Evolutionary conservation across 192 early-diverging fungal genomes (phyloP).

Genomic region (Diversispora epigaea): DNA sequence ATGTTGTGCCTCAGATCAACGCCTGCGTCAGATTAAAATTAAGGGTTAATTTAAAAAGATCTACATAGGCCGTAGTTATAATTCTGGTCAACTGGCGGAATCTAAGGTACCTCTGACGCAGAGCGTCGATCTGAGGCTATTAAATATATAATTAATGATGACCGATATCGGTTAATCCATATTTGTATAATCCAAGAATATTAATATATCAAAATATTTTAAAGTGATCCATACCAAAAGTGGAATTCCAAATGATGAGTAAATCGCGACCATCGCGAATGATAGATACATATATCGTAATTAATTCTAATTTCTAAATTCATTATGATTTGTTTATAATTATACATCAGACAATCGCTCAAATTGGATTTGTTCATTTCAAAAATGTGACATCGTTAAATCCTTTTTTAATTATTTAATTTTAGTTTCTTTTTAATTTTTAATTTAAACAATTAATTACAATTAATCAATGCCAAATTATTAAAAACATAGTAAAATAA

Average conservation of each 20-base stretch:
- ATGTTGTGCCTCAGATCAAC: conserved; percentile 68
- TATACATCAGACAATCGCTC: conserved; percentile 90
- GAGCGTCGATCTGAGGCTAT: too few relatives aligned
- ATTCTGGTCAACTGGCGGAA: too few relatives aligned
- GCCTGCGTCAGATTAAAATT: too few relatives aligned
- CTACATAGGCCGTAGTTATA: too few relatives aligned
- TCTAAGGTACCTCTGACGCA: too few relatives aligned
- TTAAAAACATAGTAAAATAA: too few relatives aligned
- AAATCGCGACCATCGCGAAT: conserved; percentile 79
- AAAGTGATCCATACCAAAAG: conserved; percentile 74
- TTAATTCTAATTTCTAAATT: neutral
- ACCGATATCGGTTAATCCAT: conserved; percentile 84
- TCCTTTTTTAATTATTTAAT: neutral
- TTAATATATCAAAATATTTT: conserved; percentile 92
- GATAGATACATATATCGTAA: conserved; percentile 28
- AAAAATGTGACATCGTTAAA: conserved; percentile 34
- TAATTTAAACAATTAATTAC: neutral
- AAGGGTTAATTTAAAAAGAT: too few relatives aligned
- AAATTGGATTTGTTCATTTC: conserved; percentile 54
- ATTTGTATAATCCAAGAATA: conserved; percentile 85
- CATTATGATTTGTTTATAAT: conserved; percentile 71
- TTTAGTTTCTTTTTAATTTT: neutral
- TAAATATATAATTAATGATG: too few relatives aligned
- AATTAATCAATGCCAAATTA: too few relatives aligned
- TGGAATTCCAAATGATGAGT: conserved; percentile 73